Evolutionary conservation across 768 basidiomycete genomes (phyloP).

Genomic region (Lepiota brunneoincarnata): DNA sequence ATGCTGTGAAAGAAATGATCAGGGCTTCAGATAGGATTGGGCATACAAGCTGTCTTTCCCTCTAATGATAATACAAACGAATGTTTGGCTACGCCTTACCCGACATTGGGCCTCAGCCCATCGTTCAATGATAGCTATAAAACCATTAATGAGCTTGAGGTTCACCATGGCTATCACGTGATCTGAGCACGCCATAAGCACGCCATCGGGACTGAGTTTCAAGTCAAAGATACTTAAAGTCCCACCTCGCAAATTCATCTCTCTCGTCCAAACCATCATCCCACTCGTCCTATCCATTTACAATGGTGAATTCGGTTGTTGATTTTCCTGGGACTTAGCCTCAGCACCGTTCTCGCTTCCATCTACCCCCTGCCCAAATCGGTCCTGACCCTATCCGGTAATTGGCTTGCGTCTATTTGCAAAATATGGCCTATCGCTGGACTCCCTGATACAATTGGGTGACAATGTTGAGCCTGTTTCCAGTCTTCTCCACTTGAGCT

Average conservation of each 20-base stretch:
- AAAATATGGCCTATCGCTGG: background rate
- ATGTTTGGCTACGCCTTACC: too few relatives aligned
- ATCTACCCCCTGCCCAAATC: background rate
- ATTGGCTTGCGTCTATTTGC: background rate
- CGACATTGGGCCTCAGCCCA: too few relatives aligned
- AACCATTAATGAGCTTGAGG: background rate
- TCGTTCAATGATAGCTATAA: too few relatives aligned
- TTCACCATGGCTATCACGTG: slow-evolving; percentile 18
- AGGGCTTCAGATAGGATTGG: too few relatives aligned
- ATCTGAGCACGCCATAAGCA: slow-evolving; percentile 37
- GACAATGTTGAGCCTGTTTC: background rate
- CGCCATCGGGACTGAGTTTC: slow-evolving; percentile 41
- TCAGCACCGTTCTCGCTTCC: background rate
- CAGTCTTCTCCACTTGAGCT: background rate
- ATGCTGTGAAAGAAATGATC: too few relatives aligned
- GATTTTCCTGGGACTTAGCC: background rate
- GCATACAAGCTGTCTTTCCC: too few relatives aligned
- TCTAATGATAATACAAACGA: too few relatives aligned
- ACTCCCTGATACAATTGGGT: background rate
- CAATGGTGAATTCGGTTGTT: slow-evolving; percentile 5
- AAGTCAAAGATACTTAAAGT: slow-evolving; percentile 22
- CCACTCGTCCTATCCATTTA: slow-evolving; percentile 4
- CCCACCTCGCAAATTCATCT: slow-evolving; percentile 12
- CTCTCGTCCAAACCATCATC: slow-evolving; percentile 3
- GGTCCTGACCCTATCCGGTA: background rate